These are phyloP conservation scores for Solanum gracilifrons DNA, from an alignment of 257 asterid species.

Conservation along the genomic window DNA sequence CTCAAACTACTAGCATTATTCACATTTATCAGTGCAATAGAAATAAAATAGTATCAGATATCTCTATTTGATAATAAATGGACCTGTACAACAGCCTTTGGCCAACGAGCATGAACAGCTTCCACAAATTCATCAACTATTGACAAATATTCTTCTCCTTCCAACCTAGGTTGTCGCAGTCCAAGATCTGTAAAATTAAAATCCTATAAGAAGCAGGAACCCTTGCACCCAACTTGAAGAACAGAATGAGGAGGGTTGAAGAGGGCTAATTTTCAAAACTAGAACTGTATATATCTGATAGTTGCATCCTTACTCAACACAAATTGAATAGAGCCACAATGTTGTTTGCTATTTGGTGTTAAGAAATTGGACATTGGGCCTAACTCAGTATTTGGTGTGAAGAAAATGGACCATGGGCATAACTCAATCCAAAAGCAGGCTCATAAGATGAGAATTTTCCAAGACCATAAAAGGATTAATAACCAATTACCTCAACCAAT, in stretches of 20 bases:
- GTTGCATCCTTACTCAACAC: background rate
- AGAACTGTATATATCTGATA: background rate
- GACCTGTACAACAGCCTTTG: slow-evolving; percentile 99
- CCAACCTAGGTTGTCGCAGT: slow-evolving; percentile 83
- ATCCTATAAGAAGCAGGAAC: background rate
- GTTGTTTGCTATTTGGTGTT: background rate
- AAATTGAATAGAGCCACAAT: background rate
- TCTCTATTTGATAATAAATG: slow-evolving; percentile 2
- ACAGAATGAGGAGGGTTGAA: background rate
- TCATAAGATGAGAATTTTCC: background rate
- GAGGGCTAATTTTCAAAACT: background rate
- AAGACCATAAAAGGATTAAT: background rate
- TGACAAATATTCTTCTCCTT: slow-evolving; percentile 88
- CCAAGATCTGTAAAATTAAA: slow-evolving; percentile 80
- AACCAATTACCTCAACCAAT: background rate
- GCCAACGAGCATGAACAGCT: slow-evolving; percentile 99
- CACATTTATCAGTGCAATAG: slow-evolving; percentile 15
- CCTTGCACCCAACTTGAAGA: background rate
- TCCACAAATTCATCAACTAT: slow-evolving; percentile 98
- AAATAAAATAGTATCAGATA: background rate
- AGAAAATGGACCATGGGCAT: background rate
- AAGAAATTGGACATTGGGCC: background rate
- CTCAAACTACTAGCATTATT: slow-evolving; percentile 63
- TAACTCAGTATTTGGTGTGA: background rate
- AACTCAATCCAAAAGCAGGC: background rate